These are phyloP conservation scores for Psidium friedrichsthalianum DNA, from an alignment of 345 rosid genomes.

Conservation along the genomic window DNA sequence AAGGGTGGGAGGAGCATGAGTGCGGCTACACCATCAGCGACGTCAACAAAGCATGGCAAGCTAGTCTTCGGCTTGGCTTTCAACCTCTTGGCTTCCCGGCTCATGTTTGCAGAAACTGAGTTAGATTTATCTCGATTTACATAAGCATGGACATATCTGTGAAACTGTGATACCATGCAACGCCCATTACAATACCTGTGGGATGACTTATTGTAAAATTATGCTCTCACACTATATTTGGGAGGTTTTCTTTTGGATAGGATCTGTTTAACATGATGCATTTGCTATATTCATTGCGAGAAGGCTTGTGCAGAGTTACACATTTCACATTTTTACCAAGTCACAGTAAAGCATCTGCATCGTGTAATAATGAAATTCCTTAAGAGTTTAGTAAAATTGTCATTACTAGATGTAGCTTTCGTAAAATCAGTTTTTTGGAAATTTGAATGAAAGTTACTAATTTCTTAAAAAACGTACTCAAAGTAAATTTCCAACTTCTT, in stretches of 20 bases:
- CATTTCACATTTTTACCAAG: too few relatives aligned
- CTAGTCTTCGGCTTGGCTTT: slow-evolving; percentile 48
- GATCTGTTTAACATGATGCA: too few relatives aligned
- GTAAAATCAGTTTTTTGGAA: not conserved
- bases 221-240: not conserved
- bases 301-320: too few relatives aligned
- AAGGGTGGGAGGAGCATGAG: slow-evolving; percentile 55
- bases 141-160: not conserved
- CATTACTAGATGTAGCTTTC: not conserved
- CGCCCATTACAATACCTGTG: not conserved
- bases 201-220: not conserved
- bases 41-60: slow-evolving; percentile 40
- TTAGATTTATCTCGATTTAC: not conserved
- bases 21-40: slow-evolving; percentile 31
- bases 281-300: too few relatives aligned
- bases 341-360: not conserved
- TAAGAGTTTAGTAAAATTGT: not conserved
- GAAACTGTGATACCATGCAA: not conserved
- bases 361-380: not conserved
- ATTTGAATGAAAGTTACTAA: not conserved
- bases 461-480: not conserved
- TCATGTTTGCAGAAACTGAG: not conserved
- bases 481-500: not conserved
- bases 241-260: not conserved
- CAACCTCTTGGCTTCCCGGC: slow-evolving; percentile 20